Evolutionary conservation across 169 alveolate species (phyloP), one percentile per base, ranked within the genome.

Genomic region (Plasmodium malariae): DNA sequence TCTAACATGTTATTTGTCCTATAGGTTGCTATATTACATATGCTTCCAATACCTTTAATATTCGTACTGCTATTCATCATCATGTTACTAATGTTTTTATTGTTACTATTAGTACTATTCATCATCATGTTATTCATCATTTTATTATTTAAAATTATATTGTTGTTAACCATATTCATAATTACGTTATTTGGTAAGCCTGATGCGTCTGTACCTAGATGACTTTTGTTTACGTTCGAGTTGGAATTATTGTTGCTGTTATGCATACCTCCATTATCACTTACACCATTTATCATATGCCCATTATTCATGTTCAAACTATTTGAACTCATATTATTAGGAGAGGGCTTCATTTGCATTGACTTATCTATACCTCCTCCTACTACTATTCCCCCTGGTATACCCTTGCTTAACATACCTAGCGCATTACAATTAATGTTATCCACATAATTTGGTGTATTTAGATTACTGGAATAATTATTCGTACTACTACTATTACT

Each of bases 91-190:
- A 74, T 48, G 34, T 14, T 54, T 14, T 19, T 74, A 21, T 54
- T 36, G 7, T 17, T 36, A 37, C 32, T 48, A 11, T 43, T 55
- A 76, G 26, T 48, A 51, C 19, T 43, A 74, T 65, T 65, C 21
- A 72, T 54, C 70, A 32, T 40, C 83, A 48, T 48, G 30, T 19
- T 70, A 43, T 19, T 24, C 28, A 37, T 45, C 65, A 43, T 32
- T n/a, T 45, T 69, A 51, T 6, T 69, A 21, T 48, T 70, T 36
- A 36, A 14, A 30, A 34, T 69, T 4, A 36, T 28, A 26, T 45
- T 73, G 6, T 57, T 73, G 32, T 73, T 73, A 2, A 70, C 83
- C 83, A 70, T 70, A 48, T 48, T 48, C 83, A 70, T 70, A 51
- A 70, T 17, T 0, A 70, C 51, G 32, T 28, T 70, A 55, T 70